Conservation (phyloP, 306 rosid genomes). For the Begonia peltatifolia region DNA sequence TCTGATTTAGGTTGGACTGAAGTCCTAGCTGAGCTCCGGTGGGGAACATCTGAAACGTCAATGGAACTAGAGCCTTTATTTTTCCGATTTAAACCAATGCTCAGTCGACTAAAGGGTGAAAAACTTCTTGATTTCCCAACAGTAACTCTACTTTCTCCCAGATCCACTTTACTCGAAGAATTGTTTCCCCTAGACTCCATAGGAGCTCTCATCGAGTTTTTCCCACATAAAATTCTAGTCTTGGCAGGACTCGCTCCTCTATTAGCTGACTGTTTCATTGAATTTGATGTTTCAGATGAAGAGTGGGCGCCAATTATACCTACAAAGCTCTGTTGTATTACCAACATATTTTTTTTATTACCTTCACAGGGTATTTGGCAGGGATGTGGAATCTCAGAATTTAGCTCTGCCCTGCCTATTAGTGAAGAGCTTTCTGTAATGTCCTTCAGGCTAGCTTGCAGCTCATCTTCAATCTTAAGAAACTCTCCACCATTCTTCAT, state of each 20-base stretch:
- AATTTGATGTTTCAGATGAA: slow-evolving; percentile 19
- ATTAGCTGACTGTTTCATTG: slow-evolving; percentile 17
- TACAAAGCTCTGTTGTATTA: no score
- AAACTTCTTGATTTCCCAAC: slow-evolving; percentile 57
- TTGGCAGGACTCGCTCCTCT: slow-evolving; percentile 37
- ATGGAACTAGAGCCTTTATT: slow-evolving; percentile 41
- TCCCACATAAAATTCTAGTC: slow-evolving; percentile 30
- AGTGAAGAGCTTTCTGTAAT: slow-evolving; percentile 9
- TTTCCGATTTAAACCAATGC: slow-evolving; percentile 36
- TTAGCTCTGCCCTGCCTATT: background rate
- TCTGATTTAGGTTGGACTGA: no score
- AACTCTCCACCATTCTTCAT: slow-evolving; percentile 20
- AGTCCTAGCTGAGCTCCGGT: no score
- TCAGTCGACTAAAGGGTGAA: slow-evolving; percentile 66
- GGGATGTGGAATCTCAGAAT: slow-evolving; percentile 24
- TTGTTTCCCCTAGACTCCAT: slow-evolving; percentile 22
- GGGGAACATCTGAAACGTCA: slow-evolving; percentile 30
- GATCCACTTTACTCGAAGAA: slow-evolving; percentile 23
- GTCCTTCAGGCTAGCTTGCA: slow-evolving; percentile 21
- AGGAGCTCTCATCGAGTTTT: slow-evolving; percentile 14
- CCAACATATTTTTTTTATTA: slow-evolving; percentile 17
- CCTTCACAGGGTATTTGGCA: slow-evolving; percentile 29
- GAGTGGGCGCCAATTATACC: no score
- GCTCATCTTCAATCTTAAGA: slow-evolving; percentile 22
- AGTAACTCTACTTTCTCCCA: slow-evolving; percentile 18